Percentiles rank a stretch among this genome's conserved stretches.
Conservation (phyloP, 169 alveolate species). For the Plasmodium adleri region DNA sequence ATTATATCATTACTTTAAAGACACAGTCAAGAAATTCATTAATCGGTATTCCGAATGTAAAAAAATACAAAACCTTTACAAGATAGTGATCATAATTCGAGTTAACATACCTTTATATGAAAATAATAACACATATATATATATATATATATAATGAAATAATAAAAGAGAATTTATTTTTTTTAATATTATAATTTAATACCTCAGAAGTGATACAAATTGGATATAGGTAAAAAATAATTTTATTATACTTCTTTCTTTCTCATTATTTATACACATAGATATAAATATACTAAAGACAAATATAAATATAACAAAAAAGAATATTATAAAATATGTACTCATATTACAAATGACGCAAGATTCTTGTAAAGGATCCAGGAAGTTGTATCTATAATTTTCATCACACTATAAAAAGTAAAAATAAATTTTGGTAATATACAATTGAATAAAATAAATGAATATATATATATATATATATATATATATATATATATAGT, state of each 20-base stretch:
- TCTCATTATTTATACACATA: conserved; percentile 11
- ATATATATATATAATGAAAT: too few species aligned
- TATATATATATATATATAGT: conserved; percentile 55
- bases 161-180: too few species aligned
- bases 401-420: conserved; percentile 46
- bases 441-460: not conserved
- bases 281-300: conserved; percentile 27
- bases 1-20: conserved; percentile 14
- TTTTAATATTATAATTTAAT: not conserved
- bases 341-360: conserved; percentile 29
- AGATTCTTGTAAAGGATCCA: conserved; percentile 29
- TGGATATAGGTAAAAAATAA: conserved; percentile 37
- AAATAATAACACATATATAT: too few species aligned
- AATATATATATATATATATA: not conserved
- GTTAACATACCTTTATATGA: conserved; percentile 31
- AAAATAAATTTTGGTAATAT: not conserved
- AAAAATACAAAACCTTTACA: conserved; percentile 27
- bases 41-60: conserved; percentile 50
- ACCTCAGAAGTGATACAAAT: conserved; percentile 64
- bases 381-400: conserved; percentile 52
- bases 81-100: conserved; percentile 34
- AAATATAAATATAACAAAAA: conserved; percentile 7
- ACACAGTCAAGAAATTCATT: conserved; percentile 63
- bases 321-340: conserved; percentile 20
- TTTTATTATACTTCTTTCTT: conserved; percentile 27